Evolutionary conservation across 805 yeast species (phyloP), one percentile per base, ranked within the genome.

Genomic region (Yamadazyma phyllophila): DNA sequence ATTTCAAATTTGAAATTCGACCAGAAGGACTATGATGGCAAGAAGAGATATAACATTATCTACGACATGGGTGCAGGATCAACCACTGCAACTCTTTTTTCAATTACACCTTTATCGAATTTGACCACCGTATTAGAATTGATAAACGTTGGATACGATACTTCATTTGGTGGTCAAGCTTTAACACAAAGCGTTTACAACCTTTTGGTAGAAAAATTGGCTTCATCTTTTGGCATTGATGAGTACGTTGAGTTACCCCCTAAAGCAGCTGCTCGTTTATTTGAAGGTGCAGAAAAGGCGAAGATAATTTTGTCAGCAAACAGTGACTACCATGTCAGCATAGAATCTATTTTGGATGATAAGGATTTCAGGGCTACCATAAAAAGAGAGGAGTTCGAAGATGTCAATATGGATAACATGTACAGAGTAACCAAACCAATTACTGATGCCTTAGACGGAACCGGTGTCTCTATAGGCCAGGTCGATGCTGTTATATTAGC

Each of bases 1-100:
- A 88, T 88, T 1, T 73, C 86, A 27, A 74, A 77, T 37, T 77
- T 77, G 49, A 63, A 65, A 30, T 59, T 63, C 6, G 62, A 62
- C 2, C 55, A 58, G 15, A 74, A 72, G 2, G 67, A 67, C 38
- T 64, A 58, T 45, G 54, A 60, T 31, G 65, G 54, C 30, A 53
- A 48, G 26, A 76, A 73, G 45, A 80, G 80, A 54, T 76, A 81
- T 57, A 87, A 87, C 59, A 60, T 89, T 41, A 77, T 94, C 30
- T 89, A 84, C 60, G 99, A 94, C 62, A 79, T 87, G 78, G 99
- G 99, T 39, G 92, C 96, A 4, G 96, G 96, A 1, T 83, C 96
- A 0, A 86, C 96, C 0, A 80, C 83, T 45, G 96, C 96, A 1
- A 86, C 98, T 0, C 67, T 94, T n/a, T 79, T 90, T 41, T 81